Evolutionary conservation across 164 flowering plant genomes (phyloP).

Genomic region (Litsea cubeba): DNA sequence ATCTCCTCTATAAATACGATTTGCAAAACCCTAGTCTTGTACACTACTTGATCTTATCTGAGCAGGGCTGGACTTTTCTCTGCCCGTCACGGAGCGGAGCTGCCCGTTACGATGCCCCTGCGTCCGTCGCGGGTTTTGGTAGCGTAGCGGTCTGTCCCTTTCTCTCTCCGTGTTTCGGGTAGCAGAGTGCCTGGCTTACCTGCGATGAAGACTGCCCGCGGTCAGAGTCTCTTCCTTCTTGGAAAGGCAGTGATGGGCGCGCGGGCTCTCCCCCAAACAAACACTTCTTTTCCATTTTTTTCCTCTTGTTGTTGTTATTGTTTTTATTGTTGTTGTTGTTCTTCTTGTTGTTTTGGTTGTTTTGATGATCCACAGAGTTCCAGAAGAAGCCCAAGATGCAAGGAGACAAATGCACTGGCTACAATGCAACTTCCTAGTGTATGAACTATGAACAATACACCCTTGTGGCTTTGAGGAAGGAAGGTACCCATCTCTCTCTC

Average conservation of each 20-base stretch:
- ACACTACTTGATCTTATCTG: slow-evolving; percentile 14
- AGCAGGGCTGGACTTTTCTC: not conserved
- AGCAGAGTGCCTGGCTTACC: slow-evolving; percentile 4
- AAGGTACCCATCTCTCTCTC: too few relatives aligned
- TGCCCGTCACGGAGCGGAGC: not conserved
- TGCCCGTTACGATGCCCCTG: slow-evolving; percentile 6
- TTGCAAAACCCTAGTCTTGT: not conserved
- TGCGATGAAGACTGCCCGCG: slow-evolving; percentile 19
- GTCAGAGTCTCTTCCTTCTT: slow-evolving; percentile 5
- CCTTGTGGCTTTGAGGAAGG: too few relatives aligned
- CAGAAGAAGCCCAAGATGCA: too few relatives aligned
- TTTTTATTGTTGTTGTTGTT: not conserved
- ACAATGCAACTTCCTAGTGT: too few relatives aligned
- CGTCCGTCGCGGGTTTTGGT: not conserved
- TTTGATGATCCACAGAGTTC: not conserved
- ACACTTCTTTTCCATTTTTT: not conserved
- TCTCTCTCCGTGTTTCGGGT: not conserved
- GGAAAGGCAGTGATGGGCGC: slow-evolving; percentile 5
- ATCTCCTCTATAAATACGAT: not conserved
- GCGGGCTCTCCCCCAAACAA: not conserved
- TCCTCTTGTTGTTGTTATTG: too few relatives aligned
- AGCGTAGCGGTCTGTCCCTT: not conserved
- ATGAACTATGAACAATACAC: too few relatives aligned
- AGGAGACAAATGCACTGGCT: too few relatives aligned
- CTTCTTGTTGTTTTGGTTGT: not conserved